Conservation (phyloP, 495 filamentous ascomycete genomes). For the Hypoxylon fragiforme region DNA sequence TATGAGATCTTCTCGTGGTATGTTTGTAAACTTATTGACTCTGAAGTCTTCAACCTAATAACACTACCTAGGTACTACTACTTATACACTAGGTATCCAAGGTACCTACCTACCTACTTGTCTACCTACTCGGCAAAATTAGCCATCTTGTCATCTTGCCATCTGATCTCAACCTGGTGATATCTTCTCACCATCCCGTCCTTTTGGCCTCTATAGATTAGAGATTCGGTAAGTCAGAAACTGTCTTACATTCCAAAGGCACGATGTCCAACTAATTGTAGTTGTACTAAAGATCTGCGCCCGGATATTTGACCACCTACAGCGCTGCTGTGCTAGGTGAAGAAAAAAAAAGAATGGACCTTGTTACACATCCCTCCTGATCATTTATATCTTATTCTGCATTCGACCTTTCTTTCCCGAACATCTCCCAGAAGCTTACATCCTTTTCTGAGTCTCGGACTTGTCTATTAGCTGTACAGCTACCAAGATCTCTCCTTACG, state of each 20-base stretch:
- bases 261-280: constrained; percentile 11
- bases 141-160: no score
- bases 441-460: constrained; percentile 5
- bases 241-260: constrained; percentile 29
- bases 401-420: not conserved
- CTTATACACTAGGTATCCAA: no score
- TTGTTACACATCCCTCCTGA: constrained; percentile 19
- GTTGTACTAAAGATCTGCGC: constrained; percentile 31
- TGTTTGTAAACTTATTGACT: not conserved
- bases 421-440: constrained; percentile 2
- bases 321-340: constrained; percentile 17
- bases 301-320: constrained; percentile 29
- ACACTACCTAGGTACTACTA: no score
- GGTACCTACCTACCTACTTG: no score
- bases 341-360: constrained; percentile 31
- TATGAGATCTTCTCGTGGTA: constrained; percentile 5
- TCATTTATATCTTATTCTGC: constrained; percentile 9
- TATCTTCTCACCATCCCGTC: no score
- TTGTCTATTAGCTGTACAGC: constrained; percentile 13
- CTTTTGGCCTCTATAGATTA: constrained; percentile 4
- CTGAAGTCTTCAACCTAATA: no score
- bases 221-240: constrained; percentile 19
- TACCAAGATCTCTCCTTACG: constrained; percentile 4
- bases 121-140: no score
- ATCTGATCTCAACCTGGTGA: no score